phyloP scores from a whole-genome alignment of 345 rosid genomes.

The Eutrema heterophyllum region DNA sequence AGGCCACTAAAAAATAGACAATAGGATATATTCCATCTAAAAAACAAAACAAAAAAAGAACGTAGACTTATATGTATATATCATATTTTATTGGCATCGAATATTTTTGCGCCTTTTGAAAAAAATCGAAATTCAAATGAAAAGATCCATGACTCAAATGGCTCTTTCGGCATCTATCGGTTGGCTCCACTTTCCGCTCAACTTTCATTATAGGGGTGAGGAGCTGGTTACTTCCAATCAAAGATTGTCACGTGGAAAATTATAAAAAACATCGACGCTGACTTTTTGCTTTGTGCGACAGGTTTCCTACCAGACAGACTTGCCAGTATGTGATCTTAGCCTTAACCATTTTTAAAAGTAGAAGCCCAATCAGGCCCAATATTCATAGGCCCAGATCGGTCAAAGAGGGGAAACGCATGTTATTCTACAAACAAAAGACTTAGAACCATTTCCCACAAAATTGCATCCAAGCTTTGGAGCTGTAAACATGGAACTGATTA shows the following conservation, averaged over 20 bases:
- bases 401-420: background rate
- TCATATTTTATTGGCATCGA: background rate
- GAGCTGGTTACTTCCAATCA: background rate
- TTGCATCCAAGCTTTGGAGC: background rate
- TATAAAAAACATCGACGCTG: background rate
- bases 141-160: background rate
- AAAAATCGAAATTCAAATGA: background rate
- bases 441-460: background rate
- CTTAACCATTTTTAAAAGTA: background rate
- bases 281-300: background rate
- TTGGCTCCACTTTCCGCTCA: constrained; percentile 17
- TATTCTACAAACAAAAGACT: background rate
- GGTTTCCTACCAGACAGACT: background rate
- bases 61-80: background rate
- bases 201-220: constrained; percentile 3
- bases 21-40: background rate
- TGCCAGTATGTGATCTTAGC: background rate
- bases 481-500: background rate
- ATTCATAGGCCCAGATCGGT: background rate
- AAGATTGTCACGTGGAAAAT: background rate
- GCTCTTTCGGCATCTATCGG: background rate
- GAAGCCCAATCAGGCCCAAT: background rate
- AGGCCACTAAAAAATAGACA: background rate
- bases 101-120: background rate
- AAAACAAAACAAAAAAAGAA: background rate